phyloP scores from a whole-genome alignment of 768 basidiomycete genomes.

The Boletus speciosus region DNA sequence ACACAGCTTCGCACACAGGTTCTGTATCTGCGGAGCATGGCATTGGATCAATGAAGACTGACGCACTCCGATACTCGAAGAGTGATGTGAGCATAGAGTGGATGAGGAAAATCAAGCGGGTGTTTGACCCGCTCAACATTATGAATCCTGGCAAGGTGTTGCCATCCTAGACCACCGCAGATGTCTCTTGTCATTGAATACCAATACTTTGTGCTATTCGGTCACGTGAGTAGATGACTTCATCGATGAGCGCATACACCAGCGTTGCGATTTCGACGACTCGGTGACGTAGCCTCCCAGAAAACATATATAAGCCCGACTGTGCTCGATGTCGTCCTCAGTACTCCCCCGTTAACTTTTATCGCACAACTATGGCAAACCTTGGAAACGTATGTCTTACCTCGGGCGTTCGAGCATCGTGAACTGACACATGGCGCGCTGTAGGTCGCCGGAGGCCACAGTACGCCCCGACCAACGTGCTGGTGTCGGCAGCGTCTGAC shows the following conservation, averaged over 20 bases:
- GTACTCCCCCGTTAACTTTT: background rate
- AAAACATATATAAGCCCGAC: constrained; percentile 8
- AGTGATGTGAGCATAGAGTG: constrained; percentile 69
- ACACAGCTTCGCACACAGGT: constrained; percentile 68
- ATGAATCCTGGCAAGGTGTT: constrained; percentile 92
- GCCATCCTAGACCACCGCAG: constrained; percentile 4
- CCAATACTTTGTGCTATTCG: background rate
- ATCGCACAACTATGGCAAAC: constrained; percentile 8
- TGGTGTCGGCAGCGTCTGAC: background rate
- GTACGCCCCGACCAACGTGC: background rate
- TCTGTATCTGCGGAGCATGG: constrained; percentile 98
- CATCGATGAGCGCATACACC: constrained; percentile 5
- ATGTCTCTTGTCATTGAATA: background rate
- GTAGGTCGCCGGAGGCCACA: constrained; percentile 17
- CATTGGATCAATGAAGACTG: constrained; percentile 92
- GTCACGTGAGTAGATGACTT: constrained; percentile 2
- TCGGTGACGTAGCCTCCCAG: constrained; percentile 11
- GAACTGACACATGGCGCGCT: background rate
- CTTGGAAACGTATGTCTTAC: constrained; percentile 16
- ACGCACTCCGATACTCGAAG: constrained; percentile 88
- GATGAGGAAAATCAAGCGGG: constrained; percentile 86
- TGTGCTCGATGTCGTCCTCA: background rate
- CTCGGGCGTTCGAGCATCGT: background rate
- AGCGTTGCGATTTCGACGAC: background rate
- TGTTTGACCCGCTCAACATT: constrained; percentile 89